phyloP scores from a whole-genome alignment of 129 eudicot species.

The Artemisia argyi region DNA sequence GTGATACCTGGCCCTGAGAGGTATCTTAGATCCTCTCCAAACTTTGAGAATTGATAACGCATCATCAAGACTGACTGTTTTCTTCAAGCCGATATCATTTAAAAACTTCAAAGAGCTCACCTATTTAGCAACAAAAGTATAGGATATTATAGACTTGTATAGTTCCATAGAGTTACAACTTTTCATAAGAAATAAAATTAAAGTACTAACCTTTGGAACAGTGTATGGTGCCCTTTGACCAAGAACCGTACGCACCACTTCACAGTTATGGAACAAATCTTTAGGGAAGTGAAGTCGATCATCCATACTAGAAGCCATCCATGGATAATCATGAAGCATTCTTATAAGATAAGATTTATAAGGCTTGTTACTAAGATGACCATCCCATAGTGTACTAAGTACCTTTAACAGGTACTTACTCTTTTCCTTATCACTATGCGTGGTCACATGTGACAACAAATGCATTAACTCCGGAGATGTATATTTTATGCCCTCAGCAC shows the following conservation, averaged over 20 bases:
- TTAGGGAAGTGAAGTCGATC: conserved; percentile 60
- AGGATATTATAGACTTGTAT: too few relatives aligned
- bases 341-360: conserved; percentile 52
- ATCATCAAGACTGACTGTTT: conserved; percentile 56
- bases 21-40: conserved; percentile 54
- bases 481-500: conserved; percentile 39
- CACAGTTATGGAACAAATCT: conserved; percentile 70
- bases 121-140: conserved; percentile 28
- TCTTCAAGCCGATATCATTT: conserved; percentile 61
- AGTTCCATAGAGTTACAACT: too few relatives aligned
- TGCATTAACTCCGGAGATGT: conserved; percentile 48
- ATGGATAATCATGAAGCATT: conserved; percentile 39
- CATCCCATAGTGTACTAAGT: conserved; percentile 75
- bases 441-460: conserved; percentile 43
- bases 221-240: conserved; percentile 67
- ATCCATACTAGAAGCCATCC: conserved; percentile 66
- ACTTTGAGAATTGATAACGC: conserved; percentile 46
- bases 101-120: conserved; percentile 54
- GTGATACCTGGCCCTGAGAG: conserved; percentile 68
- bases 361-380: conserved; percentile 43
- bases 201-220: conserved; percentile 64
- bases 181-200: neutral
- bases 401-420: conserved; percentile 58
- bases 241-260: conserved; percentile 50
- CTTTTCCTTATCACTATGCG: conserved; percentile 40